Base-by-base conservation (phyloP, 2,329 filamentous ascomycete species). In the Pezicula neosporulosa region DNA sequence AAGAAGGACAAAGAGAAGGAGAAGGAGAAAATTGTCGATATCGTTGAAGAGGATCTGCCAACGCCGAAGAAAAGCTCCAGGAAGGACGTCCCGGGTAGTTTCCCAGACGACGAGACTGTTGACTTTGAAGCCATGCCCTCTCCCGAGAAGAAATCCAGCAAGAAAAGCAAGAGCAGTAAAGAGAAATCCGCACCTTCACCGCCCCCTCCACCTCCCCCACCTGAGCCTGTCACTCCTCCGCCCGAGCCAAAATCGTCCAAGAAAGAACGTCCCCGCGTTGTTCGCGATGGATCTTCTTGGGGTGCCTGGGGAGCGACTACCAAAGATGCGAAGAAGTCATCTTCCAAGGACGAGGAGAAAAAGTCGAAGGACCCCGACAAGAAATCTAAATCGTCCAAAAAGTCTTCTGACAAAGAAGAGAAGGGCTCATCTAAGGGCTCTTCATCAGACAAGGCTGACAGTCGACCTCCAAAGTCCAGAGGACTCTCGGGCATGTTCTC, bases 221-320 rank as follows among this genome's bases (percentile, higher is more conserved):
- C 74, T 5, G 77, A 80, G 47, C 70, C 69, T 38, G 75, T 77
- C 30, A 65, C 73, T 44, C 73, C 77, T 27, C 75, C 77, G 4
- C 71, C 81, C 15, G 82, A 85, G 47, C 71, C 77, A 12, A 83
- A 76, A 54, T 82, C 79, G 48, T 77, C 77, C 3, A 89, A 83
- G 70, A 95, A 87, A 66, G 89, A 95, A 56, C 86, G 90, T 13
- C 74, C 87, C 27, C 90, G 86, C 63, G 82, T 91, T 56, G 88
- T 83, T 60, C 87, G 89, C 36, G 78, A 81, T 52, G 77, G 77
- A 35, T 76, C 81, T 12, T 83, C 87, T 28, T 94, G 90, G 90
- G 86, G 85, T 35, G 83, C 84, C 66, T 93, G 87, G 87, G 82
- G 80, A 16, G 78, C 83, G 18, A 53, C 58, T 44, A 67, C 66